These are phyloP conservation scores for Didymella pinodella DNA, from an alignment of 2,329 filamentous ascomycete species.

Conservation along the genomic window DNA sequence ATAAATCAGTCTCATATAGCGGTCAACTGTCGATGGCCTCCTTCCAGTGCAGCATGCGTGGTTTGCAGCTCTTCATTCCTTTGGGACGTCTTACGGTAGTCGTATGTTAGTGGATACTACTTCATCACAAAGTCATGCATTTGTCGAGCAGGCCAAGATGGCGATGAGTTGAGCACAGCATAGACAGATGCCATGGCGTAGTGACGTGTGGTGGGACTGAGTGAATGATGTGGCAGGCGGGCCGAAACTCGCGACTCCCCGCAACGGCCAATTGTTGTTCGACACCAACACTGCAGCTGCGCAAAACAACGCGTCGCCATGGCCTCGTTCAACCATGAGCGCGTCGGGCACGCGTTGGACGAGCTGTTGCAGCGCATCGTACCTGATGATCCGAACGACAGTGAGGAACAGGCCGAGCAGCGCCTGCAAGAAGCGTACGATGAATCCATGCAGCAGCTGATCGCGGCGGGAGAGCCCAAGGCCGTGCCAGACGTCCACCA, in stretches of 20 bases:
- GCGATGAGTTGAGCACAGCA: not conserved
- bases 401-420: conserved; percentile 72
- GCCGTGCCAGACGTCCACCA: conserved; percentile 82
- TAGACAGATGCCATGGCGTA: not conserved
- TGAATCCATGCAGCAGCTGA: conserved; percentile 58
- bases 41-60: not conserved
- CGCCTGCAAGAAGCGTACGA: conserved; percentile 70
- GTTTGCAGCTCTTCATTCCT: not conserved
- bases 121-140: not conserved
- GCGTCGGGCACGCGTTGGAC: conserved; percentile 80
- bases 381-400: conserved; percentile 70
- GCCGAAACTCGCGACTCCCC: conserved; percentile 11
- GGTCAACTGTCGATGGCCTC: not conserved
- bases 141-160: not conserved
- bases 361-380: conserved; percentile 79
- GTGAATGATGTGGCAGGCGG: conserved; percentile 8
- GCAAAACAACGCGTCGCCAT: conserved; percentile 40
- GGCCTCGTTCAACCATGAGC: conserved; percentile 56
- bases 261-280: conserved; percentile 17
- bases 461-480: conserved; percentile 57
- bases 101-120: not conserved
- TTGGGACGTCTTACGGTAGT: not conserved
- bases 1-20: no score
- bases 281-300: conserved; percentile 7
- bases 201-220: not conserved